phyloP scores from a whole-genome alignment of 1,284 basidiomycete species.

The Heterobasidion occidentale region DNA sequence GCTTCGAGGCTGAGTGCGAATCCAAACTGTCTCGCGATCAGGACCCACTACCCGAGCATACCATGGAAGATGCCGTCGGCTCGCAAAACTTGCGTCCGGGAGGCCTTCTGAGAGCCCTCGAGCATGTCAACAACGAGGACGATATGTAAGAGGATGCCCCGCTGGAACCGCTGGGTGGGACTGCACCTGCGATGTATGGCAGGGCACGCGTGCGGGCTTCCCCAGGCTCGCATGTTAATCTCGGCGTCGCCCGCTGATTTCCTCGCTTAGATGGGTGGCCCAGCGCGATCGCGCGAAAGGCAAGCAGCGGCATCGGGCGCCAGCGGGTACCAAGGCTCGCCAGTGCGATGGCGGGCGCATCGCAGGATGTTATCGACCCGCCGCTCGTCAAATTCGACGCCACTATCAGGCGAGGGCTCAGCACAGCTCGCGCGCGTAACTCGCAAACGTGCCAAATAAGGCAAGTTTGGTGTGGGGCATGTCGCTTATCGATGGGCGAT shows the following conservation, averaged over 20 bases:
- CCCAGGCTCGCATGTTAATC: background rate
- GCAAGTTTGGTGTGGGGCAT: background rate
- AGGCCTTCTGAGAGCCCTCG: background rate
- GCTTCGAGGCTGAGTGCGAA: no score
- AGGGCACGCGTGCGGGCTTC: background rate
- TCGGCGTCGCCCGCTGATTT: background rate
- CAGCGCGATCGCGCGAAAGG: background rate
- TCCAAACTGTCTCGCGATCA: background rate
- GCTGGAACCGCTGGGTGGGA: background rate
- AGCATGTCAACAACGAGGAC: background rate
- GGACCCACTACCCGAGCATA: background rate
- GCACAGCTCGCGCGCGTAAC: no score
- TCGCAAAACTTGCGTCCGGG: background rate
- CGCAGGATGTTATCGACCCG: background rate
- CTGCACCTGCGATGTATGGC: background rate
- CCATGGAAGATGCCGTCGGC: background rate
- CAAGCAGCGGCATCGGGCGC: background rate
- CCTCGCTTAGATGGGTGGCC: background rate
- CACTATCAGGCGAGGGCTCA: background rate
- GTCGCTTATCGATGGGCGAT: slow-evolving; percentile 4
- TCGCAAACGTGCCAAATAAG: background rate
- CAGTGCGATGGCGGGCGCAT: no score
- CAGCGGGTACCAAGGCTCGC: no score
- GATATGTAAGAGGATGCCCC: background rate
- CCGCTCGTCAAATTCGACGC: background rate